These are phyloP conservation scores for Austroboletus eburneus DNA, from an alignment of 768 basidiomycete genomes.

Conservation along the genomic window DNA sequence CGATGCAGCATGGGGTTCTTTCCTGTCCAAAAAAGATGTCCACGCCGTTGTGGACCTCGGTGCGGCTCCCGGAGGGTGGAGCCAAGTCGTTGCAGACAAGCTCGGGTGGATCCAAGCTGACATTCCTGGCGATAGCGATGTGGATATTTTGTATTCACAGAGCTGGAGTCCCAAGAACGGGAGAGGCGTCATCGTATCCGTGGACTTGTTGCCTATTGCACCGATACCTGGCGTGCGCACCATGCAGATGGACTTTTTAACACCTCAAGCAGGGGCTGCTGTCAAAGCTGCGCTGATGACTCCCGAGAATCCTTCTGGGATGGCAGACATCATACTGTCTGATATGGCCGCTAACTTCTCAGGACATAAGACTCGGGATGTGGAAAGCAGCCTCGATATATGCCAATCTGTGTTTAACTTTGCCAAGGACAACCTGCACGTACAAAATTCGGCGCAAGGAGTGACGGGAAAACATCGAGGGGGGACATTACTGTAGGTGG, in stretches of 20 bases:
- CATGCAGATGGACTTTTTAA: constrained; percentile 77
- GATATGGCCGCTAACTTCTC: constrained; percentile 89
- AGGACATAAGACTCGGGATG: constrained; percentile 66
- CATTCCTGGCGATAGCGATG: background rate
- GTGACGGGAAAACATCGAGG: constrained; percentile 40
- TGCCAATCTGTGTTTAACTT: constrained; percentile 73
- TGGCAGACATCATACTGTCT: constrained; percentile 78
- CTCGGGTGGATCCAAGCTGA: constrained; percentile 54
- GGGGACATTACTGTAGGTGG: constrained; percentile 47
- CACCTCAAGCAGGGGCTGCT: constrained; percentile 41
- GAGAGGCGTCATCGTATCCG: constrained; percentile 56
- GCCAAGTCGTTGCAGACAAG: constrained; percentile 70
- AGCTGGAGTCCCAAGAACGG: constrained; percentile 23
- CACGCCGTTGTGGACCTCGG: constrained; percentile 80
- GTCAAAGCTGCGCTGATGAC: constrained; percentile 39
- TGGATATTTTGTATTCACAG: constrained; percentile 2
- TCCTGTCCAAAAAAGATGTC: constrained; percentile 51
- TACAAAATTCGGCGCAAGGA: constrained; percentile 39
- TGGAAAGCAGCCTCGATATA: constrained; percentile 65
- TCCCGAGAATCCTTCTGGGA: constrained; percentile 32
- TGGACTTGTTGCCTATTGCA: constrained; percentile 73
- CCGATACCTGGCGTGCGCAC: constrained; percentile 71
- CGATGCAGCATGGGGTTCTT: constrained; percentile 48
- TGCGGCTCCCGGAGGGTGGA: constrained; percentile 93
- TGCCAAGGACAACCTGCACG: constrained; percentile 48